Conservation (phyloP, 495 filamentous ascomycete species). For the Astrothelium subdiscretum region DNA sequence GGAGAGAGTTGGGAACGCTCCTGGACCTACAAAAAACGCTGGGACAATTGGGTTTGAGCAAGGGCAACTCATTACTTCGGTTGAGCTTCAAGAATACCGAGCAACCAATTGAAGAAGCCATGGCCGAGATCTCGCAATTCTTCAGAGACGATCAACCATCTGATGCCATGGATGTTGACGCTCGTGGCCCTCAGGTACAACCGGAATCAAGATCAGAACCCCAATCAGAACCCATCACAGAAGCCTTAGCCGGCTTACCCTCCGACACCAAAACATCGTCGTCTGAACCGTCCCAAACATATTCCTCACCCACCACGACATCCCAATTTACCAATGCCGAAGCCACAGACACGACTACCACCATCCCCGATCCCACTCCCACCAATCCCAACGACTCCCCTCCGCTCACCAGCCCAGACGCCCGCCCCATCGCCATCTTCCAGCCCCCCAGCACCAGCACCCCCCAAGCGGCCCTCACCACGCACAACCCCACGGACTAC, state of each 20-base stretch:
- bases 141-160: slow-evolving; percentile 33
- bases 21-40: slow-evolving; percentile 77
- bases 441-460: slow-evolving; percentile 57
- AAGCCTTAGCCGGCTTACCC: neutral
- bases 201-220: slow-evolving; percentile 7
- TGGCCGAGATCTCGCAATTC: slow-evolving; percentile 64
- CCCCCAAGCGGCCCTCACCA: slow-evolving; percentile 57
- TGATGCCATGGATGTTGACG: slow-evolving; percentile 9
- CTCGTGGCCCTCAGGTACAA: slow-evolving; percentile 1
- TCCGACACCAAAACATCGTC: neutral
- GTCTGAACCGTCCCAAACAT: neutral
- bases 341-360: slow-evolving; percentile 3
- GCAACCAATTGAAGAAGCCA: slow-evolving; percentile 71
- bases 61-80: slow-evolving; percentile 64
- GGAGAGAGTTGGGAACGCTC: slow-evolving; percentile 61
- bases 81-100: slow-evolving; percentile 64
- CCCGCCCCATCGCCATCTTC: slow-evolving; percentile 58
- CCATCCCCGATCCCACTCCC: slow-evolving; percentile 10
- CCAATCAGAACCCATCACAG: slow-evolving; percentile 6
- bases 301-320: neutral
- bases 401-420: slow-evolving; percentile 19
- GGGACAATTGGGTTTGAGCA: slow-evolving; percentile 75
- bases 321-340: slow-evolving; percentile 4
- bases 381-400: slow-evolving; percentile 11
- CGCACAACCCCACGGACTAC: slow-evolving; percentile 62